Evolutionary conservation across 331 rosid genomes (phyloP), one percentile per base, ranked within the genome.

Genomic region (Arachis monticola): DNA sequence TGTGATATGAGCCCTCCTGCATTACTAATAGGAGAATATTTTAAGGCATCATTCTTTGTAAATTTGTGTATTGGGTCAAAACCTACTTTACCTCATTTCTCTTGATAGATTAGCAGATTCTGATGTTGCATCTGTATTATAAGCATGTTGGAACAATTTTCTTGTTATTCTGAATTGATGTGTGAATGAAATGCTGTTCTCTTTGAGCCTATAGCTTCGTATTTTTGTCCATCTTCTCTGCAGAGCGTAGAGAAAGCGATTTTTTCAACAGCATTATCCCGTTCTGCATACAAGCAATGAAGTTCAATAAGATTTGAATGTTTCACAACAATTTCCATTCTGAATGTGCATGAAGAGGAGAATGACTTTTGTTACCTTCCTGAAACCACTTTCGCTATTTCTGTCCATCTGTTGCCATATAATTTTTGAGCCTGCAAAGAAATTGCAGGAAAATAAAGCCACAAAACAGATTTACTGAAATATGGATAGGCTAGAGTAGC

Each of bases 381-480:
- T 77, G 98, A 92, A 80, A 92, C 96, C 87, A 92, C 94, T 86
- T 90, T 92, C 0, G 98, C 98, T 79, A 92, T 92, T 84, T 92
- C 98, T 1, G 98, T 92, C 98, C 98, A 92, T 79, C 96, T 87
- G 79, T 92, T 92, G 47, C 98, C 98, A 77, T 85, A 92, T 73
- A 90, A 56, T 78, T 88, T 92, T 67, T 92, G 98, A 67, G 98
- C 98, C 98, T 92, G 76, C 73, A 83, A 60, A 85, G 53, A 82
- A 80, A 77, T 67, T 69, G 58, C 72, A 62, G 58, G 22, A 61
- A 35, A 81, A 73, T 47, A 60, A 68, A 46, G 5, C 42, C 78
- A 66, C 10, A 32, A 44, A 60, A 35, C 10, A 41, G 22, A n/a
- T 31, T 40, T 7, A 45, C 48, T 45, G 48, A 6, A 6, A 45